Conservation (phyloP, 805 yeast species). For the Saturnispora sanitii region DNA sequence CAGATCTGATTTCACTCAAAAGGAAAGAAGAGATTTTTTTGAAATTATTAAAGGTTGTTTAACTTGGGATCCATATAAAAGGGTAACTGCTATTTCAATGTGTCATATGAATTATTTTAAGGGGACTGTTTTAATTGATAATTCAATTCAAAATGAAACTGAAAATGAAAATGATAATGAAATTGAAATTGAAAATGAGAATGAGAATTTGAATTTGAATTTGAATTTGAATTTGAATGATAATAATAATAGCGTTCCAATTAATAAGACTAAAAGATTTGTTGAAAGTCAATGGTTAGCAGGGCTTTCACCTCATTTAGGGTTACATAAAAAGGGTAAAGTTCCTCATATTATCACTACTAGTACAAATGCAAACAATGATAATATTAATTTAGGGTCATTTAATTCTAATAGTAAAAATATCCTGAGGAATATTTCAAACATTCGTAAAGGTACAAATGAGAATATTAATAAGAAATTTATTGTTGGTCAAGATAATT, state of each 20-base stretch:
- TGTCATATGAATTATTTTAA: conserved; percentile 46
- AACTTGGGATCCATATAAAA: conserved; percentile 68
- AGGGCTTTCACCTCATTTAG: conserved; percentile 6
- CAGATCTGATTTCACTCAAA: conserved; percentile 30
- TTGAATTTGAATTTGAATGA: too few relatives aligned
- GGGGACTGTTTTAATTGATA: conserved; percentile 28
- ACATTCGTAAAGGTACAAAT: neutral
- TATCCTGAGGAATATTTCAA: too few relatives aligned
- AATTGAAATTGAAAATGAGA: neutral
- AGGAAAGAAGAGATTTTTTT: conserved; percentile 31
- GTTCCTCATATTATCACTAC: too few relatives aligned
- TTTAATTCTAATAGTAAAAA: conserved; percentile 2
- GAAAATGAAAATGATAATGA: conserved; percentile 6
- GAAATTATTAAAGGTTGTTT: conserved; percentile 42
- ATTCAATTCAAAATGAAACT: conserved; percentile 15
- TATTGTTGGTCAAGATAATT: neutral
- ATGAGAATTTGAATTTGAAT: too few relatives aligned
- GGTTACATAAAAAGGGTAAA: too few relatives aligned
- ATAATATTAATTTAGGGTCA: neutral
- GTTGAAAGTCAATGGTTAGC: conserved; percentile 7
- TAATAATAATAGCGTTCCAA: too few relatives aligned
- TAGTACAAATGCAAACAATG: neutral
- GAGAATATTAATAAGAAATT: neutral
- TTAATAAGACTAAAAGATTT: too few relatives aligned
- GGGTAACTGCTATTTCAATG: conserved; percentile 43